Base-by-base conservation (phyloP, 1,284 basidiomycete genomes). In the Inonotus obliquus region DNA sequence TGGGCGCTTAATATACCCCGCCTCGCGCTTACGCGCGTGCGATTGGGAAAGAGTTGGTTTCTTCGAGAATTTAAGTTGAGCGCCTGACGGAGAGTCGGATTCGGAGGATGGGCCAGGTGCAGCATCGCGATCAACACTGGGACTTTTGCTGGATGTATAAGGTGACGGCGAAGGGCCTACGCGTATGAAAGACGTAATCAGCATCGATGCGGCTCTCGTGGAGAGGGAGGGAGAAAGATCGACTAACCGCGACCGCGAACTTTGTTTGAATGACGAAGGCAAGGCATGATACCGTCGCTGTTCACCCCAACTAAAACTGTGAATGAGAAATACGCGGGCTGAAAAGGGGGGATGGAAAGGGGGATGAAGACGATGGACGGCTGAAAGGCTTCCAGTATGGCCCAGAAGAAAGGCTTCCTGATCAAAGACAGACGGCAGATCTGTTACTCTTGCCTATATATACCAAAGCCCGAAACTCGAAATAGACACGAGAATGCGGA, bases 1-100 rank as follows among this genome's bases (percentile, higher is more conserved):
- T 0, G 94, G 94, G 1, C 94, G 83, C 14, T 94, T 92, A 66
- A 96, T 91, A 71, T 96, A 54, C 17, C 55, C 61, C 11, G 60
- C 61, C 4, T 51, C 56, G 21, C 56, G 61, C 49, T 63, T 63
- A 4, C 58, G 52, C 2, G 58, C 62, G 23, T 63, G 62, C 13
- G 62, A 63, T 38, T 60, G 60, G 11, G 37, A 7, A 1, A 14
- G 17, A 7, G 11, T 14, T 44, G 13, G 41, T 44, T 44, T 44
- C 41, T 44, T 44, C n/a, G n/a, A n/a, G 1, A 17, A 21, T 6
- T 44, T 44, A n/a, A 17, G n/a, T 21, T n/a, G 17, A 17, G 13
- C 41, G 41, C 4, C 7, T n/a, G 41, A 44, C 4, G 13, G 13
- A 9, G 32, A 32, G 2, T n/a, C 4, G n/a, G 25, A 25, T 27